phyloP scores from a whole-genome alignment of 2,329 filamentous ascomycete species.

The Xylaria sp. region DNA sequence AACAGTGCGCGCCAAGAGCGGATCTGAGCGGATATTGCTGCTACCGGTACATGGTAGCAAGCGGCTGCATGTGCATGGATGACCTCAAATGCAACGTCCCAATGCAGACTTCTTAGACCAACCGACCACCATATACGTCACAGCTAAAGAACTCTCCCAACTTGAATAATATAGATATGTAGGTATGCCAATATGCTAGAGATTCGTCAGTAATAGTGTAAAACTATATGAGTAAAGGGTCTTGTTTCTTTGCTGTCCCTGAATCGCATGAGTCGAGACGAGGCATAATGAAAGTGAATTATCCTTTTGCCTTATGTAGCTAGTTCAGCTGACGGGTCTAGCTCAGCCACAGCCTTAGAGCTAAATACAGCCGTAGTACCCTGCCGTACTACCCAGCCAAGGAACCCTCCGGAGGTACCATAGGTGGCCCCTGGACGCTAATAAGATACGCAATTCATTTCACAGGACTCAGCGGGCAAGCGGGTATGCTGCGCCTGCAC shows the following conservation, averaged over 20 bases:
- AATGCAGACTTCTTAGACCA: conserved; percentile 1
- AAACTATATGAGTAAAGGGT: not conserved
- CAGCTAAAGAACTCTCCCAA: not conserved
- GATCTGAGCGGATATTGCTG: conserved; percentile 14
- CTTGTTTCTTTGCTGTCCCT: not conserved
- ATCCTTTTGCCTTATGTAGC: not conserved
- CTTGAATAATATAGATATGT: not conserved
- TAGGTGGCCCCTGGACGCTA: not conserved
- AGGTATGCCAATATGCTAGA: not conserved
- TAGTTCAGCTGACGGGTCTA: conserved; percentile 16
- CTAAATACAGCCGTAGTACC: conserved; percentile 4
- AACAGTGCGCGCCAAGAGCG: conserved; percentile 7
- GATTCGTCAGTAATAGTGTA: not conserved
- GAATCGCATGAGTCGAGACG: conserved; percentile 2
- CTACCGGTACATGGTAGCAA: conserved; percentile 6
- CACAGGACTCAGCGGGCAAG: conserved; percentile 14
- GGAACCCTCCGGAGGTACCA: not conserved
- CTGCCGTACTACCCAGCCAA: not conserved
- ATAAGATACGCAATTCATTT: conserved; percentile 23
- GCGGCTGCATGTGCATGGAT: conserved; percentile 15
- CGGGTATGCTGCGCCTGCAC: conserved; percentile 28
- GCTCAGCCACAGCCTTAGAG: conserved; percentile 22
- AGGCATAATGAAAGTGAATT: not conserved
- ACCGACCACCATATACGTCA: conserved; percentile 10
- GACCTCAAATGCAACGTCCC: conserved; percentile 16